Percentiles rank a stretch among this genome's conserved stretches.
phyloP scores from a whole-genome alignment of 768 basidiomycete species.

The Mycena venus region DNA sequence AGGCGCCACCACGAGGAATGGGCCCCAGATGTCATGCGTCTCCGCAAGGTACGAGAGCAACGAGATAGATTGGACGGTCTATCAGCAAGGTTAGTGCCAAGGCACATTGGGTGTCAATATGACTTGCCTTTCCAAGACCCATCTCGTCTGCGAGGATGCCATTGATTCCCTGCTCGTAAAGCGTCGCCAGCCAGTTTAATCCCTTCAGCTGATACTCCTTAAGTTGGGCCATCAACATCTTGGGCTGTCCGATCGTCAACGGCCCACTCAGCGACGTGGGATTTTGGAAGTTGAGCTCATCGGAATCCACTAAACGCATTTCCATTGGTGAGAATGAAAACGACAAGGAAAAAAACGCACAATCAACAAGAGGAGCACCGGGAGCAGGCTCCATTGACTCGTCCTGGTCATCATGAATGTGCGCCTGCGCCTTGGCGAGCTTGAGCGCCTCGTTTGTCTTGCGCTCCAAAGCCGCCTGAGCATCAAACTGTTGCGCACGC shows the following conservation, averaged over 20 bases:
- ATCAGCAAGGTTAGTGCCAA: slow-evolving; percentile 10
- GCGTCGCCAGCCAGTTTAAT: slow-evolving; percentile 95
- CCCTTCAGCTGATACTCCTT: slow-evolving; percentile 99
- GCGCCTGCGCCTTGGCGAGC: slow-evolving; percentile 69
- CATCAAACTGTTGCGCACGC: slow-evolving; percentile 89
- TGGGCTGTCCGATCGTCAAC: slow-evolving; percentile 90
- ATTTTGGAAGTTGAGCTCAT: slow-evolving; percentile 99
- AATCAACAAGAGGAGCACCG: slow-evolving; percentile 72
- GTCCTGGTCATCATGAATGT: slow-evolving; percentile 61
- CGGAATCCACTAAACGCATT: slow-evolving; percentile 80
- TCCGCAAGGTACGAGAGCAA: slow-evolving; percentile 96
- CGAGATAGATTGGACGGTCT: slow-evolving; percentile 99
- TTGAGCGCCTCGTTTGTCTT: slow-evolving; percentile 84
- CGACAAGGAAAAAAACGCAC: slow-evolving; percentile 57
- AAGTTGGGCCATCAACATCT: slow-evolving; percentile 95
- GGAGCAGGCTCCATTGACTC: slow-evolving; percentile 43
- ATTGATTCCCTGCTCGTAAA: slow-evolving; percentile 99
- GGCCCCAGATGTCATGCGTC: slow-evolving; percentile 98
- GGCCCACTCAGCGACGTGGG: slow-evolving; percentile 91
- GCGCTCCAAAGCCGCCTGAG: slow-evolving; percentile 82
- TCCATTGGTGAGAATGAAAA: slow-evolving; percentile 11
- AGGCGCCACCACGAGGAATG: slow-evolving; percentile 97
- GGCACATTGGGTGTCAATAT: neutral
- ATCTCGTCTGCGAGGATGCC: slow-evolving; percentile 99
- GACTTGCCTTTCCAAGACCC: slow-evolving; percentile 87